These are phyloP conservation scores for Xylaria arbuscula DNA, from an alignment of 2,329 filamentous ascomycete species.

Conservation along the genomic window DNA sequence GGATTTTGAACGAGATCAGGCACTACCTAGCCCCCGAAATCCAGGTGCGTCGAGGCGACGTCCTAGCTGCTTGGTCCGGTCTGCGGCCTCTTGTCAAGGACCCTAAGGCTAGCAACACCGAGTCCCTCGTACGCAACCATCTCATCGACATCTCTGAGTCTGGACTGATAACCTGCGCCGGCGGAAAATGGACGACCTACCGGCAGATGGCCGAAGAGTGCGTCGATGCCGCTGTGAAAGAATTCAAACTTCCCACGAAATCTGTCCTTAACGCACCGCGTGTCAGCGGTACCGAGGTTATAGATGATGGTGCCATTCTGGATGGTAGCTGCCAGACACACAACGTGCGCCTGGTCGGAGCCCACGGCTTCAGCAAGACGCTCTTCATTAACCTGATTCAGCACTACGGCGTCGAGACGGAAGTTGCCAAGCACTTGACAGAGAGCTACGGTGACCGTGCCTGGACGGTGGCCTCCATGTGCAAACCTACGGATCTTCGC, in stretches of 20 bases:
- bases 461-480: conserved; percentile 88
- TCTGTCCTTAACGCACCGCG: conserved; percentile 70
- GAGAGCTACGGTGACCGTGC: conserved; percentile 91
- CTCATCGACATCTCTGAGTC: conserved; percentile 82
- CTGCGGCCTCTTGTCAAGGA: conserved; percentile 88
- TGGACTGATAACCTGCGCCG: conserved; percentile 84
- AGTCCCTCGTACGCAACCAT: conserved; percentile 89
- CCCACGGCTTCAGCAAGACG: conserved; percentile 87
- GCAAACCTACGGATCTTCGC: conserved; percentile 77
- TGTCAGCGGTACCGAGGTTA: conserved; percentile 74
- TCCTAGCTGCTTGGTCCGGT: conserved; percentile 90
- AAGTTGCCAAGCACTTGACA: conserved; percentile 88
- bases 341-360: conserved; percentile 81
- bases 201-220: conserved; percentile 93
- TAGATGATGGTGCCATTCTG: conserved; percentile 75
- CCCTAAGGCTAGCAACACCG: conserved; percentile 84
- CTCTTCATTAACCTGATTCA: conserved; percentile 96
- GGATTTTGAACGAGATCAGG: conserved; percentile 86
- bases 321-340: conserved; percentile 83
- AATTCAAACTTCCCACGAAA: conserved; percentile 71
- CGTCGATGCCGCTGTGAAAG: conserved; percentile 80
- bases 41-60: conserved; percentile 84
- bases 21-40: conserved; percentile 87
- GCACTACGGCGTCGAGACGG: conserved; percentile 90
- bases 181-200: conserved; percentile 94